Evolutionary conservation across 495 filamentous ascomycete genomes (phyloP).

Genomic region (Alectoria sarmentosa): DNA sequence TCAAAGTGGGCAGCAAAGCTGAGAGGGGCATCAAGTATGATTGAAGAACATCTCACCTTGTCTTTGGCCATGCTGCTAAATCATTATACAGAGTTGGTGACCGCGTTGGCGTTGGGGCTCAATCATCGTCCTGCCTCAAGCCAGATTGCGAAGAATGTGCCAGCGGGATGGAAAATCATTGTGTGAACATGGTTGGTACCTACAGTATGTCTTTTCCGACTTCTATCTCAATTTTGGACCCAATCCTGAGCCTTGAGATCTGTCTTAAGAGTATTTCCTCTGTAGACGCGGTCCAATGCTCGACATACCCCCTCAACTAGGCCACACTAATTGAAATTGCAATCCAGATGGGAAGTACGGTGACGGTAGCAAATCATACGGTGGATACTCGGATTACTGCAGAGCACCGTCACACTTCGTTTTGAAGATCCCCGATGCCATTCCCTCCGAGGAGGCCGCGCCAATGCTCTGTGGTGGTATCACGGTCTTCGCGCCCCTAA

Average conservation of each 20-base stretch:
- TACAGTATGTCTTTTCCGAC: too few relatives aligned
- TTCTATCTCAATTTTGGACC: too few relatives aligned
- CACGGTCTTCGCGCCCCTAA: conserved; percentile 68
- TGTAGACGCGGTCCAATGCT: too few relatives aligned
- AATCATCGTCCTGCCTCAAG: conserved; percentile 59
- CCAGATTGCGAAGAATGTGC: conserved; percentile 64
- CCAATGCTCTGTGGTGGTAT: conserved; percentile 83
- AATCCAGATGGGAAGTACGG: conserved; percentile 52
- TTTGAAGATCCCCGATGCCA: conserved; percentile 63
- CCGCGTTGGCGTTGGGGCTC: conserved; percentile 80
- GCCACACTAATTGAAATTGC: too few relatives aligned
- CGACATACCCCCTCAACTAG: too few relatives aligned
- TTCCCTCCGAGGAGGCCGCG: conserved; percentile 56
- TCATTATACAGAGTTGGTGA: conserved; percentile 51
- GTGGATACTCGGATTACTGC: conserved; percentile 63
- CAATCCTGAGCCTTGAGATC: too few relatives aligned
- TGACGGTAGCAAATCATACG: conserved; percentile 54
- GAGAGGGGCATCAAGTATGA: conserved; percentile 49
- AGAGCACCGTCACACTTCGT: conserved; percentile 70
- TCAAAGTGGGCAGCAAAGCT: conserved; percentile 59
- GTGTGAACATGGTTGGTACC: conserved; percentile 51
- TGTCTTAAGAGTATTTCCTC: too few relatives aligned
- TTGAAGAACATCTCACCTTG: not conserved
- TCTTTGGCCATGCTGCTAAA: conserved; percentile 5
- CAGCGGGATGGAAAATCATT: conserved; percentile 58